These are phyloP conservation scores for Termitomyces sp. DNA, from an alignment of 768 basidiomycete genomes.

Conservation along the genomic window DNA sequence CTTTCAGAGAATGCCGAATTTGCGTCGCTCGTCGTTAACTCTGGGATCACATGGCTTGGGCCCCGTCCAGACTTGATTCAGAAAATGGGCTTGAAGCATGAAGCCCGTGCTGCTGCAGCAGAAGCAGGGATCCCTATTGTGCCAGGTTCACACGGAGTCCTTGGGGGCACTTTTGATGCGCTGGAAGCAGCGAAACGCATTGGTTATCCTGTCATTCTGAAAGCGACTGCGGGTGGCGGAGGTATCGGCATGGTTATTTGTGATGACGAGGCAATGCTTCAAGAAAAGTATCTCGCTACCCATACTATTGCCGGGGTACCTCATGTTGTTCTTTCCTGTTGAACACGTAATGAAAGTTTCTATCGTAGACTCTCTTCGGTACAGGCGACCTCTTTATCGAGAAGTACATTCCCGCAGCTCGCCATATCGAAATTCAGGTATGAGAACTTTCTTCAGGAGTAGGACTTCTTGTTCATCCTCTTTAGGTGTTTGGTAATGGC, in stretches of 20 bases:
- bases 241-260: conserved; percentile 65
- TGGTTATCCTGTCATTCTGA: conserved; percentile 61
- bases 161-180: conserved; percentile 36
- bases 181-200: conserved; percentile 31
- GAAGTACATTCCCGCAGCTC: conserved; percentile 45
- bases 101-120: conserved; percentile 40
- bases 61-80: conserved; percentile 45
- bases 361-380: conserved; percentile 31
- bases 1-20: conserved; percentile 60
- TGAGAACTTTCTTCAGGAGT: neutral
- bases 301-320: conserved; percentile 39
- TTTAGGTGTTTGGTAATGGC: conserved; percentile 64
- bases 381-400: conserved; percentile 54
- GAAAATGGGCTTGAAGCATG: conserved; percentile 59
- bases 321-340: neutral
- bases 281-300: conserved; percentile 27
- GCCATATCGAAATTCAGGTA: conserved; percentile 68
- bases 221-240: conserved; percentile 65
- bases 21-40: conserved; percentile 36
- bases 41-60: conserved; percentile 54
- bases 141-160: conserved; percentile 49
- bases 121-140: conserved; percentile 48
- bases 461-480: neutral
- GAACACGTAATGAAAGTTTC: neutral
- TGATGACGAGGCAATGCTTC: conserved; percentile 31